Conservation (phyloP, 1,284 basidiomycete genomes). For the Cryptococcus sp. region DNA sequence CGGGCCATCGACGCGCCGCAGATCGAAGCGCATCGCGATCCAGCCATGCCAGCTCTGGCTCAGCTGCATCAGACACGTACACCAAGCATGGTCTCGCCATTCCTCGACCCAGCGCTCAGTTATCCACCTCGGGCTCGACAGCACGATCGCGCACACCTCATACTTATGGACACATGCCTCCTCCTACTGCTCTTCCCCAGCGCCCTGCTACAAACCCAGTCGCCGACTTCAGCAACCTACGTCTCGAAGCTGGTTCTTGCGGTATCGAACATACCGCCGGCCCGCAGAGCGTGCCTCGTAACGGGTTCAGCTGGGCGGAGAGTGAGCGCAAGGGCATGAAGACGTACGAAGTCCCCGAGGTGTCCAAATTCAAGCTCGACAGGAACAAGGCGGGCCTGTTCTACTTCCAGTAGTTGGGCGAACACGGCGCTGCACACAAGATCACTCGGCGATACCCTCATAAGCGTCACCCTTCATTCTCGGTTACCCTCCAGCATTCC, state of each 20-base stretch:
- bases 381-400: constrained; percentile 45
- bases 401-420: constrained; percentile 34
- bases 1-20: constrained; percentile 8
- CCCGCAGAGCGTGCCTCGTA: constrained; percentile 20
- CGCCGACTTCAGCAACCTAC: constrained; percentile 13
- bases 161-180: constrained; percentile 16
- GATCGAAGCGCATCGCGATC: constrained; percentile 7
- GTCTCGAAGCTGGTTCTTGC: constrained; percentile 7
- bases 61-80: neutral
- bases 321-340: constrained; percentile 36
- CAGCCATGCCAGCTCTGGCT: constrained; percentile 2
- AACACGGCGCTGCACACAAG: too few species aligned
- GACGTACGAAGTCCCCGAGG: constrained; percentile 46
- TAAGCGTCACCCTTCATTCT: too few species aligned
- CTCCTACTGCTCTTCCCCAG: constrained; percentile 15
- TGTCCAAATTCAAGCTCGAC: constrained; percentile 34
- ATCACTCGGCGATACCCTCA: too few species aligned
- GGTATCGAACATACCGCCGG: constrained; percentile 11
- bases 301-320: constrained; percentile 44
- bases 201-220: constrained; percentile 7
- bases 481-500: too few species aligned
- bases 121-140: constrained; percentile 14
- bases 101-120: constrained; percentile 7
- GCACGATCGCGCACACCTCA: constrained; percentile 14
- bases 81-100: constrained; percentile 4